A percentile compares a stretch with the other conserved stretches of the same genome.
These are phyloP conservation scores for Diaporthe vexans DNA, from an alignment of 2,329 filamentous ascomycete genomes.

Conservation along the genomic window DNA sequence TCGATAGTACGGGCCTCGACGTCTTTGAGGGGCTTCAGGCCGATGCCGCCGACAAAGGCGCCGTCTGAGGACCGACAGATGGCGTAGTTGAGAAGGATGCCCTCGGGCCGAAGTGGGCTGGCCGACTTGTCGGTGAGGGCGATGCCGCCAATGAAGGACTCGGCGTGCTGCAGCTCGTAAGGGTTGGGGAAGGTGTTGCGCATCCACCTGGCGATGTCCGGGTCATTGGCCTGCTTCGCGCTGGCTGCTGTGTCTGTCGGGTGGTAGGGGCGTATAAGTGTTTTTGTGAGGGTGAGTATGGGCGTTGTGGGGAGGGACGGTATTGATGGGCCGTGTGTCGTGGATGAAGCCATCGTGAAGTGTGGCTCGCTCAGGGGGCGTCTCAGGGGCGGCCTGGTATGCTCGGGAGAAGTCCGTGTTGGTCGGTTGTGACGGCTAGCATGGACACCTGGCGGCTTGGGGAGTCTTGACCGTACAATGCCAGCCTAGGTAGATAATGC, in stretches of 20 bases:
- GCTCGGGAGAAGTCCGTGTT: constrained; percentile 20
- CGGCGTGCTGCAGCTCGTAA: constrained; percentile 58
- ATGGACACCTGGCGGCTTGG: background rate
- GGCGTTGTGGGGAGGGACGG: constrained; percentile 38
- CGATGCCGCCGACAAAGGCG: constrained; percentile 57
- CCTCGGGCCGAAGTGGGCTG: constrained; percentile 49
- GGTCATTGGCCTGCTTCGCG: constrained; percentile 55
- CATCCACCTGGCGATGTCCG: constrained; percentile 55
- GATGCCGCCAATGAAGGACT: constrained; percentile 52
- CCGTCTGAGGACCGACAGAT: constrained; percentile 51
- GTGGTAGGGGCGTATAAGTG: constrained; percentile 57
- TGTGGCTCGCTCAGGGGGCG: background rate
- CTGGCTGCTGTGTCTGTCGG: constrained; percentile 55
- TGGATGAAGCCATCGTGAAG: constrained; percentile 31
- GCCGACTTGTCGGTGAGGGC: constrained; percentile 38
- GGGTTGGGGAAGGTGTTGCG: constrained; percentile 61
- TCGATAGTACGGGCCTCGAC: constrained; percentile 60
- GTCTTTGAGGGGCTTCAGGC: constrained; percentile 54
- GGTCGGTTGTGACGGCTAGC: background rate
- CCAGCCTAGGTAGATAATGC: background rate
- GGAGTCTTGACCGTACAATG: too few relatives aligned
- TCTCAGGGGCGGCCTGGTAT: constrained; percentile 12
- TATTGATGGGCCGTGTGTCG: constrained; percentile 13
- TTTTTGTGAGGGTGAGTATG: constrained; percentile 49
- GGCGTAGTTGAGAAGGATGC: constrained; percentile 51